Evolutionary conservation across 2,329 filamentous ascomycete genomes (phyloP).

Genomic region (Epichloe amarillans): DNA sequence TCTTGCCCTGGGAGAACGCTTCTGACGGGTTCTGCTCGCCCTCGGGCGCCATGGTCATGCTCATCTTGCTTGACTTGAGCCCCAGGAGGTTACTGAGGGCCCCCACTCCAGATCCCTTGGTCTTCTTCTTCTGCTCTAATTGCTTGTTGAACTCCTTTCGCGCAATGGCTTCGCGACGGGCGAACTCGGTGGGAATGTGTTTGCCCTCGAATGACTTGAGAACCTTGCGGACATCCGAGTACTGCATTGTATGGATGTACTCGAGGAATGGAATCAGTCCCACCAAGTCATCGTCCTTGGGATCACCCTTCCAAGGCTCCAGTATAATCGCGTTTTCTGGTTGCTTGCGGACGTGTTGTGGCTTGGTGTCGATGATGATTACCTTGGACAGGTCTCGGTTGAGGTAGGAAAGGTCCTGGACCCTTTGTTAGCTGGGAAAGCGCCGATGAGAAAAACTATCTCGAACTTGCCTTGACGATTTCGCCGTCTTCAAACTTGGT

Average conservation of each 20-base stretch:
- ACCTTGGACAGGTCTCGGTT: constrained; percentile 94
- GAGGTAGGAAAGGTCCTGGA: constrained; percentile 85
- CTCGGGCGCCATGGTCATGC: constrained; percentile 43
- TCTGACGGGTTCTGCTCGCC: constrained; percentile 61
- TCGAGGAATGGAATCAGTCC: constrained; percentile 91
- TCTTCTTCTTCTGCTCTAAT: constrained; percentile 53
- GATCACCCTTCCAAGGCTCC: constrained; percentile 76
- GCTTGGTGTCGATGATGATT: constrained; percentile 82
- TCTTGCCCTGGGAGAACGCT: constrained; percentile 83
- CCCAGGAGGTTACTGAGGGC: constrained; percentile 62
- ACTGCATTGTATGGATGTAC: constrained; percentile 90
- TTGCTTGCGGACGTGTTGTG: constrained; percentile 70
- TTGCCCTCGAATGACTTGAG: constrained; percentile 81
- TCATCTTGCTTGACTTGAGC: constrained; percentile 57
- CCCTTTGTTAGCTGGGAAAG: neutral
- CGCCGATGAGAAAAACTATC: neutral
- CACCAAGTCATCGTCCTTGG: constrained; percentile 75
- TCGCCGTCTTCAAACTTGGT: constrained; percentile 93
- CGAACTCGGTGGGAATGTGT: constrained; percentile 82
- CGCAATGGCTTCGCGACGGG: constrained; percentile 71
- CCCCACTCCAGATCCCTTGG: constrained; percentile 46
- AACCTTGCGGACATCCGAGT: constrained; percentile 72
- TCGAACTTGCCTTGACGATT: constrained; percentile 66
- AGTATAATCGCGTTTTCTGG: constrained; percentile 94
- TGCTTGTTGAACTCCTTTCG: constrained; percentile 76